Conservation (phyloP, 305 asterid species). For the Fraxinus baroniana region DNA sequence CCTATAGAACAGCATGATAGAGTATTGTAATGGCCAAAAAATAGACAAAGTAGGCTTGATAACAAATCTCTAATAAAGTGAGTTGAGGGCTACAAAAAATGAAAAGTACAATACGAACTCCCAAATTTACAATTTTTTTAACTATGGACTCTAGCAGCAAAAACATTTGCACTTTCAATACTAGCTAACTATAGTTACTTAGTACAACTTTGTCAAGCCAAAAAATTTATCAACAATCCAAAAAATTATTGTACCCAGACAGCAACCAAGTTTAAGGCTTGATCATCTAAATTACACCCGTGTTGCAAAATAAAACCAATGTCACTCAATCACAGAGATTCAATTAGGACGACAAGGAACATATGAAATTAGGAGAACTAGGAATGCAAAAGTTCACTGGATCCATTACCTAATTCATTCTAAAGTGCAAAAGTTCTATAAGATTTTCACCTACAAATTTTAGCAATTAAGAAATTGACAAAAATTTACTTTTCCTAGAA, state of each 20-base stretch:
- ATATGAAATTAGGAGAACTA: background rate
- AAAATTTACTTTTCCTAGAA: conserved; percentile 35
- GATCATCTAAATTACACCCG: background rate
- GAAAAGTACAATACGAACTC: background rate
- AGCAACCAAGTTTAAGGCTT: background rate
- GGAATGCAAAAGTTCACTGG: background rate
- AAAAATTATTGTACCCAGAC: background rate
- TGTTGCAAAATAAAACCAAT: background rate
- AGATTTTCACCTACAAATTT: background rate
- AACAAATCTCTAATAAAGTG: background rate
- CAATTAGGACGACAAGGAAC: background rate
- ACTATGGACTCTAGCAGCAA: background rate
- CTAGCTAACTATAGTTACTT: background rate
- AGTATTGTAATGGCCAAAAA: background rate
- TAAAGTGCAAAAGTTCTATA: background rate
- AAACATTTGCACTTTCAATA: background rate
- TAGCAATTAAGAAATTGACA: conserved; percentile 27
- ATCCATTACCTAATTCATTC: background rate
- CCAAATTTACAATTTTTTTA: background rate
- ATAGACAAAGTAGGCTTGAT: background rate
- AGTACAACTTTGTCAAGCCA: background rate
- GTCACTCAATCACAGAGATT: background rate
- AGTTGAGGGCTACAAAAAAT: background rate
- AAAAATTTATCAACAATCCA: background rate
- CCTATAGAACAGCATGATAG: conserved; percentile 42